phyloP scores from a whole-genome alignment of 805 yeast genomes.

The Maudiozyma turicensis region DNA sequence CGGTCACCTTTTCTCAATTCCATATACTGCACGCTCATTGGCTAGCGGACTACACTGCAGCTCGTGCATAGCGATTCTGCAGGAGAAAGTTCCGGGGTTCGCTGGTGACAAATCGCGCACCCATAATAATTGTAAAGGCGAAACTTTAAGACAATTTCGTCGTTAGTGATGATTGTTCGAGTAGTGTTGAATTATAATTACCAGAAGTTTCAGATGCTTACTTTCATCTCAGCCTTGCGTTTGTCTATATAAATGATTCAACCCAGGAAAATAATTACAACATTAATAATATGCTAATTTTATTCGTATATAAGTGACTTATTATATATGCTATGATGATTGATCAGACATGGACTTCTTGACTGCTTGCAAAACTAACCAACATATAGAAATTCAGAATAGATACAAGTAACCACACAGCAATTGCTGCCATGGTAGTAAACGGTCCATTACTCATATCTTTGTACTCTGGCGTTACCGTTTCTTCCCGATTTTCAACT shows the following conservation, averaged over 20 bases:
- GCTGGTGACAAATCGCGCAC: no score
- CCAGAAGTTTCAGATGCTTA: no score
- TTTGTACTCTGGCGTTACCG: constrained; percentile 14
- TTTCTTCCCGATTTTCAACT: not conserved
- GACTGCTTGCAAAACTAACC: constrained; percentile 38
- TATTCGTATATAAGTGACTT: no score
- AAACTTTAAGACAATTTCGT: no score
- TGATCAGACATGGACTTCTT: constrained; percentile 30
- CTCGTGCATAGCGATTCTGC: not conserved
- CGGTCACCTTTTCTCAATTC: not conserved
- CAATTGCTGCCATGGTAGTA: constrained; percentile 41
- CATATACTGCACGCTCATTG: constrained; percentile 1
- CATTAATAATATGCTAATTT: not conserved
- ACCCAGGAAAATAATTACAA: no score
- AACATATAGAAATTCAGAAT: constrained; percentile 58
- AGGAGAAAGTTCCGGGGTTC: not conserved
- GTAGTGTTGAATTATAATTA: no score
- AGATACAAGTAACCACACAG: constrained; percentile 62
- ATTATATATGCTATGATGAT: not conserved
- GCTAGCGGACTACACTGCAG: not conserved
- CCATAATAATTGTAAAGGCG: no score
- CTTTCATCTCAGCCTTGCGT: no score
- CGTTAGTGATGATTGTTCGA: no score
- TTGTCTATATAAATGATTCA: no score
- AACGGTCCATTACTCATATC: constrained; percentile 38